A percentile compares a stretch with the other conserved stretches of the same genome.
phyloP scores from a whole-genome alignment of 768 basidiomycete genomes.

The Hypholoma fasciculare region DNA sequence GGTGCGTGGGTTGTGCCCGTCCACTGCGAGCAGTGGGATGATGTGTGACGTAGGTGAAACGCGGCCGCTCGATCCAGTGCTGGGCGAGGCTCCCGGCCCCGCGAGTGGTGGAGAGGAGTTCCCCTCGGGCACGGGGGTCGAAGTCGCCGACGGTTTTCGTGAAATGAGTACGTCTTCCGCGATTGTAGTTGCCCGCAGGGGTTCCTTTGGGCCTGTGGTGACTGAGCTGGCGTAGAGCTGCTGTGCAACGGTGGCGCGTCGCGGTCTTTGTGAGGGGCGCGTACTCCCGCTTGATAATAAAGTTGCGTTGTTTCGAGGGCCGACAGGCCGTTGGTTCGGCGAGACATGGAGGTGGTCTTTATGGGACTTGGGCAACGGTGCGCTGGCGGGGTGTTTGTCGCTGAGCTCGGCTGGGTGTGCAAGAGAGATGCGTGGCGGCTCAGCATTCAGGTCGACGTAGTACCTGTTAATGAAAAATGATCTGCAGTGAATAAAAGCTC shows the following conservation, averaged over 20 bases:
- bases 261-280: constrained; percentile 11
- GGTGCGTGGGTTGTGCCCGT: constrained; percentile 22
- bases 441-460: constrained; percentile 25
- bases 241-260: constrained; percentile 25
- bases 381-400: constrained; percentile 14
- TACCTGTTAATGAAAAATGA: constrained; percentile 18
- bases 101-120: not conserved
- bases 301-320: constrained; percentile 13
- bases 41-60: constrained; percentile 20
- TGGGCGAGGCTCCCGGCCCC: not conserved
- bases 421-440: constrained; percentile 22
- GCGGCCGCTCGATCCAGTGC: not conserved
- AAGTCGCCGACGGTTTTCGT: constrained; percentile 8
- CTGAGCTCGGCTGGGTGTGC: constrained; percentile 23
- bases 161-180: not conserved
- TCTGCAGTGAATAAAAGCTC: not conserved
- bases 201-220: not conserved
- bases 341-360: constrained; percentile 5
- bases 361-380: constrained; percentile 5
- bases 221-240: constrained; percentile 25
- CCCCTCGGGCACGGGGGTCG: constrained; percentile 12
- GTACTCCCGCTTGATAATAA: constrained; percentile 6
- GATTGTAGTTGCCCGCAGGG: not conserved
- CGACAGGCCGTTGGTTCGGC: constrained; percentile 10
- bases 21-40: constrained; percentile 12